Evolutionary conservation across 805 yeast species (phyloP).

Genomic region (Cyberlindnera saturnus): DNA sequence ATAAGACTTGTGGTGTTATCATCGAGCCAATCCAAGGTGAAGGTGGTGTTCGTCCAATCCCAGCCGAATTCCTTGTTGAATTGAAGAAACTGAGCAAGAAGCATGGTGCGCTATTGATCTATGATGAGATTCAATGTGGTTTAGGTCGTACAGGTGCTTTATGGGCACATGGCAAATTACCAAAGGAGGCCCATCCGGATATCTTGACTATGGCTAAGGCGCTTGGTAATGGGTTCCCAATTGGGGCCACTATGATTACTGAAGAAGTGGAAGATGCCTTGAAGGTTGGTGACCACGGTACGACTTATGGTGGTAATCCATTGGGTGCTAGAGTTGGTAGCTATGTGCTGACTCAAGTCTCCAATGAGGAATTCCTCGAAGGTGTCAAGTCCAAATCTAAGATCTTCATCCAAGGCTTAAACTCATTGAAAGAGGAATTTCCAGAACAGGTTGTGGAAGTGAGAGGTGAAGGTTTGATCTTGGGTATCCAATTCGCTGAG

Average conservation of each 20-base stretch:
- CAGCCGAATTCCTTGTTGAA: slow-evolving; percentile 54
- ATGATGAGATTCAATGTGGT: slow-evolving; percentile 97
- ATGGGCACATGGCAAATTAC: slow-evolving; percentile 85
- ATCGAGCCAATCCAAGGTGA: slow-evolving; percentile 98
- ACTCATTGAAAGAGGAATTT: slow-evolving; percentile 43
- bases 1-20: slow-evolving; percentile 73
- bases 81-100: slow-evolving; percentile 63
- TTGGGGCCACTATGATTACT: slow-evolving; percentile 87
- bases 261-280: slow-evolving; percentile 69
- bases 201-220: slow-evolving; percentile 94
- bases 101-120: slow-evolving; percentile 71
- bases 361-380: slow-evolving; percentile 52
- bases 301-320: slow-evolving; percentile 97
- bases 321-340: slow-evolving; percentile 77
- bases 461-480: slow-evolving; percentile 83
- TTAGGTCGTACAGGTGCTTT: slow-evolving; percentile 86
- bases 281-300: slow-evolving; percentile 94
- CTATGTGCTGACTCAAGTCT: slow-evolving; percentile 65
- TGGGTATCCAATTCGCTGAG: slow-evolving; percentile 72
- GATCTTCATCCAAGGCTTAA: slow-evolving; percentile 45
- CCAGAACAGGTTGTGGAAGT: slow-evolving; percentile 60
- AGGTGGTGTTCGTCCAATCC: slow-evolving; percentile 81
- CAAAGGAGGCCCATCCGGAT: slow-evolving; percentile 86
- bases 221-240: slow-evolving; percentile 93
- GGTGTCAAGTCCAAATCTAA: slow-evolving; percentile 58